Percentiles rank a stretch among this genome's conserved stretches.
Evolutionary conservation across 2,329 filamentous ascomycete species (phyloP).

Genomic region (Monilinia fructicola): DNA sequence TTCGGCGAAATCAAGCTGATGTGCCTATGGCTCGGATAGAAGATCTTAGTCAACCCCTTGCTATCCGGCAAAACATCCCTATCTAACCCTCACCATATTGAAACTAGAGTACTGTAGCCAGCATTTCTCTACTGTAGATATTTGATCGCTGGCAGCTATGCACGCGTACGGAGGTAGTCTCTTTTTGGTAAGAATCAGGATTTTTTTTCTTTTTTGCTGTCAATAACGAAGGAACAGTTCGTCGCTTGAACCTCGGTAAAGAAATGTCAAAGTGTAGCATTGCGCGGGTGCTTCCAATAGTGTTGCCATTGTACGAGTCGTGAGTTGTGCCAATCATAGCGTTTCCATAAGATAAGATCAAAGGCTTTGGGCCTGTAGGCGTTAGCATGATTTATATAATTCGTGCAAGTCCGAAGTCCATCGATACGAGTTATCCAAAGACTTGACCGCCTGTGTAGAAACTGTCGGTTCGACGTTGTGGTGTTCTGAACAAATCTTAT

Average conservation of each 20-base stretch:
- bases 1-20: constrained; percentile 9
- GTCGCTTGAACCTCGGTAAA: constrained; percentile 19
- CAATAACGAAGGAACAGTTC: constrained; percentile 2
- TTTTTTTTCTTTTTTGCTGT: neutral
- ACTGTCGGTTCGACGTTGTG: constrained; percentile 1
- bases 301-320: neutral
- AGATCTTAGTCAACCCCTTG: too few relatives aligned
- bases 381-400: neutral
- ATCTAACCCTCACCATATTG: constrained; percentile 8
- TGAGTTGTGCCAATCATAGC: neutral
- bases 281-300: neutral
- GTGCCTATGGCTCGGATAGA: neutral
- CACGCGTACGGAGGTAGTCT: constrained; percentile 12
- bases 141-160: constrained; percentile 22
- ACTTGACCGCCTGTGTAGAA: neutral
- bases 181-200: constrained; percentile 9
- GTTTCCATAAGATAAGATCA: constrained; percentile 5
- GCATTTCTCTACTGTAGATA: constrained; percentile 4
- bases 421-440: neutral
- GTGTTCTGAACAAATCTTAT: neutral
- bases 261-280: neutral
- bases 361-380: neutral
- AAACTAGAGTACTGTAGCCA: constrained; percentile 8
- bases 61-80: too few relatives aligned
- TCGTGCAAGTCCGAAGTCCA: neutral